Evolutionary conservation across 2,329 filamentous ascomycete genomes (phyloP).

Genomic region (Rhynchosporium agropyri): DNA sequence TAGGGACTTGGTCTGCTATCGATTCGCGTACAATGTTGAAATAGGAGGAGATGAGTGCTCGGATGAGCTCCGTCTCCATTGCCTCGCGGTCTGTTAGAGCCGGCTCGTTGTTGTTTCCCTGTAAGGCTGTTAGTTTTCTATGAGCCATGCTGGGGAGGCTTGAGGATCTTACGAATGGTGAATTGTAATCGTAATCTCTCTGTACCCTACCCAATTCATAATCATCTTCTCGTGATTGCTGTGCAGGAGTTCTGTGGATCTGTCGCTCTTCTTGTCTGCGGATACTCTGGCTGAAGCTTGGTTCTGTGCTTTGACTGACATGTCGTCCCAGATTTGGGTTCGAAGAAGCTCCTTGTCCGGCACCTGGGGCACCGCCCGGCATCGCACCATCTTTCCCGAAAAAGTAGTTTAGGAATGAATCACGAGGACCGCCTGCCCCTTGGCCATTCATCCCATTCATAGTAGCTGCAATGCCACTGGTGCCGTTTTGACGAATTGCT

Average conservation of each 20-base stretch:
- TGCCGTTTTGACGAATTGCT: conserved; percentile 69
- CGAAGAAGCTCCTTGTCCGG: conserved; percentile 43
- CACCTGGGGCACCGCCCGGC: conserved; percentile 45
- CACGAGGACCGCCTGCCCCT: conserved; percentile 65
- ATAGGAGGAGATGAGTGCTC: conserved; percentile 94
- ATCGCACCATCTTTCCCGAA: conserved; percentile 86
- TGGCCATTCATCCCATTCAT: conserved; percentile 67
- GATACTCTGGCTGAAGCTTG: conserved; percentile 81
- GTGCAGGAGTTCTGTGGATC: conserved; percentile 48
- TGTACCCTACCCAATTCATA: conserved; percentile 41
- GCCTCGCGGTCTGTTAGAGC: conserved; percentile 93
- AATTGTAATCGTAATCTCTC: conserved; percentile 47
- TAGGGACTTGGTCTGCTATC: conserved; percentile 98
- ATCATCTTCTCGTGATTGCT: conserved; percentile 52
- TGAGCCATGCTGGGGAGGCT: conserved; percentile 13
- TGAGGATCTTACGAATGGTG: conserved; percentile 51
- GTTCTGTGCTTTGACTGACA: conserved; percentile 76
- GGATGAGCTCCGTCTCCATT: conserved; percentile 96
- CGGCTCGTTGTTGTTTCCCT: conserved; percentile 71
- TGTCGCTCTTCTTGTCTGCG: conserved; percentile 64
- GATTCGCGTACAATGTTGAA: conserved; percentile 99
- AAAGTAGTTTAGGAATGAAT: conserved; percentile 98
- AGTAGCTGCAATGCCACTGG: conserved; percentile 61
- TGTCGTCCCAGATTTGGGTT: conserved; percentile 59
- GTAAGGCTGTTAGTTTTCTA: conserved; percentile 31